Base-by-base conservation (phyloP, 805 yeast species). In the Lipomyces starkeyi region DNA sequence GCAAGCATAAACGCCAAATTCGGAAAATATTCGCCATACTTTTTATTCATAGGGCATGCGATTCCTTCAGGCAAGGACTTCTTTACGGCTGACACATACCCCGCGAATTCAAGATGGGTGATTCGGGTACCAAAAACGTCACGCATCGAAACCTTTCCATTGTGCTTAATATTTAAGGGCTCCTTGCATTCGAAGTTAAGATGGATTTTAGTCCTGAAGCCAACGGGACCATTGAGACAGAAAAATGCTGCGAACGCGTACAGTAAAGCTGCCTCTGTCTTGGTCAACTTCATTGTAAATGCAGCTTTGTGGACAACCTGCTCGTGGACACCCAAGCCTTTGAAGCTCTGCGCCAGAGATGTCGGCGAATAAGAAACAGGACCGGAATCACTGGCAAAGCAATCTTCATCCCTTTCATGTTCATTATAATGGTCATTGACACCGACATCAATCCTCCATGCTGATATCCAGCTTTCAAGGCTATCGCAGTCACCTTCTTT, bases 161-260 rank as follows among this genome's bases (percentile, higher is more conserved):
- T 27, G 54, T 47, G 8, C 25, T 47, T 13, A 13, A 65, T 22
- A 20, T 43, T 34, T 17, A n/a, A n/a, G 4, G 58, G 61, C 17
- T n/a, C 27, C 29, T 17, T 22, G 29, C 59, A 22, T 5, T 57
- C 57, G 34, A 65, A 61, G 5, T 27, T 49, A 25, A 65, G 29
- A 4, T 25, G 56, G 40, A 65, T 58, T 47, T 34, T 34, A n/a
- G 65, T 65, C 20, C 47, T 25, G 55, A 65, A 65, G 4, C 68
- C 64, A 17, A 61, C 62, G 5, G 68, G 68, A 8, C 64, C 64
- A 25, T 65, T 61, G 52, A 61, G 64, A 29, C 68, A 65, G 59
- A 58, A 61, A 32, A 47, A 65, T 11, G 59, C 58, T n/a, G 68
- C 68, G 40, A 65, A 61, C 2, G 66, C 66, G 59, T 63, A 63